Evolutionary conservation across 73 alveolate species (phyloP).

Genomic region (Urostyla sp.): DNA sequence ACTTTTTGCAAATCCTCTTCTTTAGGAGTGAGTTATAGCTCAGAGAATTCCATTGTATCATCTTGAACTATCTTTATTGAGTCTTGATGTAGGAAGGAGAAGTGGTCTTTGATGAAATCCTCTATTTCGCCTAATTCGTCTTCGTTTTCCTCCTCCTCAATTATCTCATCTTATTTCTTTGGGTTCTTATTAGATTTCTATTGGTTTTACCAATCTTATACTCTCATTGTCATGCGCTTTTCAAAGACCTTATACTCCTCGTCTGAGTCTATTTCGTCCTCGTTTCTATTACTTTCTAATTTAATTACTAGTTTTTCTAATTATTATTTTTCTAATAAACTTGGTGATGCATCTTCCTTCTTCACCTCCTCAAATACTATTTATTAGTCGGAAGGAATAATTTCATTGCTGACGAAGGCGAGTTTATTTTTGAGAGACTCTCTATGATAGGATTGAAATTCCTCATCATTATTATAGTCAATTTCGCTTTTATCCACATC

Average conservation of each 20-base stretch:
- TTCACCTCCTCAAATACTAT: too few species aligned
- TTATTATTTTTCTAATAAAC: not conserved
- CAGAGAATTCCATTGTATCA: too few species aligned
- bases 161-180: not conserved
- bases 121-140: not conserved
- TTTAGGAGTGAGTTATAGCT: too few species aligned
- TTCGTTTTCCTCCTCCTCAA: not conserved
- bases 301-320: not conserved
- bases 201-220: not conserved
- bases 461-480: too few species aligned
- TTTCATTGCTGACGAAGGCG: not conserved
- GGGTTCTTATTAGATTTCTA: not conserved
- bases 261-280: not conserved
- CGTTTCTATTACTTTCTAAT: not conserved
- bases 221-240: not conserved
- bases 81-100: not conserved
- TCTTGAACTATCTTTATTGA: too few species aligned
- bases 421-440: too few species aligned
- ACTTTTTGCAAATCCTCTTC: constrained; percentile 5
- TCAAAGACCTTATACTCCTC: too few species aligned
- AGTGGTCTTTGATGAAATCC: constrained; percentile 15
- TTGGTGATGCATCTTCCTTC: not conserved
- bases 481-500: too few species aligned
- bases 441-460: too few species aligned
- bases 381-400: too few species aligned